These are phyloP conservation scores for Datura wrightii DNA, from an alignment of 257 asterid species.

Conservation along the genomic window DNA sequence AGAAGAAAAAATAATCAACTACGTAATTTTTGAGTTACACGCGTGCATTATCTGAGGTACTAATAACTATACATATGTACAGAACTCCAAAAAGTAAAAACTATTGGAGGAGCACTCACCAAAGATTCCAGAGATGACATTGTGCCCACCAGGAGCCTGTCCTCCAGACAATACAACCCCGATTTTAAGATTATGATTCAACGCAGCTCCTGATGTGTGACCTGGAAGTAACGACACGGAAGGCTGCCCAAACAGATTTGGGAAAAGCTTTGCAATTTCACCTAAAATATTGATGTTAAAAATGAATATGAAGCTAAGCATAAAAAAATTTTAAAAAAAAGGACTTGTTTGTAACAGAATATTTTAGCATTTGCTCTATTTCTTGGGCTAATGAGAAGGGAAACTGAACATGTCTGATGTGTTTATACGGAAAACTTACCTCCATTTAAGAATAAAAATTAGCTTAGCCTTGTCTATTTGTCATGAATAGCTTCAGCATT, in stretches of 20 bases:
- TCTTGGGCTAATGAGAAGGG: not conserved
- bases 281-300: slow-evolving; percentile 50
- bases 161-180: slow-evolving; percentile 98
- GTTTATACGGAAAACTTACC: not conserved
- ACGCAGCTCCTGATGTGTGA: slow-evolving; percentile 43
- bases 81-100: not conserved
- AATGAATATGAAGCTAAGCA: not conserved
- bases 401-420: not conserved
- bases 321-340: no score
- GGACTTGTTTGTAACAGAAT: not conserved
- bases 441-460: not conserved
- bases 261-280: slow-evolving; percentile 91
- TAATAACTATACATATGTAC: slow-evolving; percentile 26
- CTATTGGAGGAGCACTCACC: slow-evolving; percentile 48
- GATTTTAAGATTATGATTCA: slow-evolving; percentile 59
- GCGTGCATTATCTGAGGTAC: not conserved
- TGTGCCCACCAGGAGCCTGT: slow-evolving; percentile 99
- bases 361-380: not conserved
- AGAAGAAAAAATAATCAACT: slow-evolving; percentile 9
- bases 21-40: not conserved
- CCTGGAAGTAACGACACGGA: slow-evolving; percentile 73
- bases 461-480: not conserved
- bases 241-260: slow-evolving; percentile 87
- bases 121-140: slow-evolving; percentile 93
- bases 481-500: not conserved